These are phyloP conservation scores for Nitzschia sp. DNA, from an alignment of 108 stramenopile genomes.

Conservation along the genomic window DNA sequence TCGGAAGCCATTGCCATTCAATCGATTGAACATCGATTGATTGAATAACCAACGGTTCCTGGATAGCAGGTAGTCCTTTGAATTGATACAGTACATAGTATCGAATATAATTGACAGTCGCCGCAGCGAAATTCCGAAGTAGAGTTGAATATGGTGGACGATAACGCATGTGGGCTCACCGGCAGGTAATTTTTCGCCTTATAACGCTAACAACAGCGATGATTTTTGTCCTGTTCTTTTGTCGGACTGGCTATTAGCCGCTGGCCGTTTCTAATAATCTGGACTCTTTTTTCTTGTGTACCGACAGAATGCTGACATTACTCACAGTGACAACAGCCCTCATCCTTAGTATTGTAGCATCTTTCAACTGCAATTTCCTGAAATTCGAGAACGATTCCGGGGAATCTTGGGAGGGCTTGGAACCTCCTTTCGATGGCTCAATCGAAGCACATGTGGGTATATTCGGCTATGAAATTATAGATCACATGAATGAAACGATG, in stretches of 20 bases:
- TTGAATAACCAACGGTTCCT: too few species aligned
- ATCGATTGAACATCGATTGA: too few species aligned
- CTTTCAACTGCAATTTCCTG: constrained; percentile 18
- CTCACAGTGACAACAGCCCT: not conserved
- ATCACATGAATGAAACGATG: not conserved
- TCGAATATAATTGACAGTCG: too few species aligned
- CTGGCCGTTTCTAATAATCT: too few species aligned
- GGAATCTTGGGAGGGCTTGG: not conserved
- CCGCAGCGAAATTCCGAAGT: too few species aligned
- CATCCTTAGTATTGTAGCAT: constrained; percentile 16
- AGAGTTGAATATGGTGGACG: constrained; percentile 7
- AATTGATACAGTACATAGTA: too few species aligned
- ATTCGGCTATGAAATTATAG: constrained; percentile 18
- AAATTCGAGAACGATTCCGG: constrained; percentile 7
- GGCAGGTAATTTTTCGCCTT: too few species aligned
- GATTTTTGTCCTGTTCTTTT: not conserved
- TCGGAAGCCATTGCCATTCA: too few species aligned
- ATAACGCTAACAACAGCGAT: too few species aligned
- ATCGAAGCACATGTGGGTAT: constrained; percentile 26
- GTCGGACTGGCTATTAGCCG: too few species aligned
- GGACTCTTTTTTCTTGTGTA: not conserved
- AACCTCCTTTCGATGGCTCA: constrained; percentile 15
- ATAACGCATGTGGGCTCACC: constrained; percentile 2
- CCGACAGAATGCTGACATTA: constrained; percentile 15
- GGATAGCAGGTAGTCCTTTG: too few species aligned